Percentiles rank a stretch among this genome's conserved stretches.
phyloP scores from a whole-genome alignment of 805 yeast genomes.

The Metschnikowia orientalis region DNA sequence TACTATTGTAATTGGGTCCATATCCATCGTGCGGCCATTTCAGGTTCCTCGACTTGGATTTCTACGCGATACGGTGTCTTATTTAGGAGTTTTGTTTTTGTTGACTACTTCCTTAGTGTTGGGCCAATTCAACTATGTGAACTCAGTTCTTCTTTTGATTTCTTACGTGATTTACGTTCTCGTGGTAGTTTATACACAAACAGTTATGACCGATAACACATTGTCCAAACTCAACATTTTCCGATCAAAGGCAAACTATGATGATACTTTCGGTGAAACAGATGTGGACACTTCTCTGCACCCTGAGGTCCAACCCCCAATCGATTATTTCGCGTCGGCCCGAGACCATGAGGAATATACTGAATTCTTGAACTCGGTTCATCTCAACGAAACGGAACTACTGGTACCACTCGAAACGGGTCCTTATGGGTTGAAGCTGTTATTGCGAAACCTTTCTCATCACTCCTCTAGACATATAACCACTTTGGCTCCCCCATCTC shows the following conservation, averaged over 20 bases:
- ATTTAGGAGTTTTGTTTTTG: conserved; percentile 46
- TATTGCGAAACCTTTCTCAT: conserved; percentile 29
- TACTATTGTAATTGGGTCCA: conserved; percentile 74
- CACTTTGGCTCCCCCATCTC: too few relatives aligned
- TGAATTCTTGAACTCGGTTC: conserved; percentile 11
- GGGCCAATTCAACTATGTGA: conserved; percentile 50
- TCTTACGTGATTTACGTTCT: conserved; percentile 58
- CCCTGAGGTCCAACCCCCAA: conserved; percentile 11
- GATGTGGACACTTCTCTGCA: too few relatives aligned
- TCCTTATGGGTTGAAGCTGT: conserved; percentile 30
- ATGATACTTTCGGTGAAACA: too few relatives aligned
- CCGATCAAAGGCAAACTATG: too few relatives aligned
- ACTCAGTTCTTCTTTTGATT: conserved; percentile 53
- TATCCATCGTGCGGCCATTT: conserved; percentile 65
- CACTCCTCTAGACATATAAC: conserved; percentile 19
- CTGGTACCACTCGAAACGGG: conserved; percentile 20
- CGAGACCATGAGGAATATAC: conserved; percentile 14
- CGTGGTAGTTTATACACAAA: conserved; percentile 31
- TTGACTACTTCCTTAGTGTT: conserved; percentile 51
- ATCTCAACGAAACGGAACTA: conserved; percentile 9
- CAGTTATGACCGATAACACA: conserved; percentile 10
- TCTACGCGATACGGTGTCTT: conserved; percentile 57
- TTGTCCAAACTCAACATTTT: not conserved
- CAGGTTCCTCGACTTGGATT: conserved; percentile 51
- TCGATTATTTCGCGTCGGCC: conserved; percentile 9